A percentile compares a stretch with the other conserved stretches of the same genome.
phyloP scores from a whole-genome alignment of 495 filamentous ascomycete species.

The Neurospora tetrasperma region DNA sequence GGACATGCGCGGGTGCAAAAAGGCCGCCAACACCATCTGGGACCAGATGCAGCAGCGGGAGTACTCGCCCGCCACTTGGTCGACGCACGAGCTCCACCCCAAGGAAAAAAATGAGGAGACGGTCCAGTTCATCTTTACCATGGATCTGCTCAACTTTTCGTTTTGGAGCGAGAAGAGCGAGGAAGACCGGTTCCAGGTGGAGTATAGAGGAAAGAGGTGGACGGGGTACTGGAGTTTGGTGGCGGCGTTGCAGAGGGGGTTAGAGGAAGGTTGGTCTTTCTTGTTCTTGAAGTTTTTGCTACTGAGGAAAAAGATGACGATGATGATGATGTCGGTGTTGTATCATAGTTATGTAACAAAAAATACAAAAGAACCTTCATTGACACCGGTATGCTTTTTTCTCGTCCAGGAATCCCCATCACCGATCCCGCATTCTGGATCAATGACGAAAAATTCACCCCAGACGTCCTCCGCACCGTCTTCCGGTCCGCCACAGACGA shows the following conservation, averaged over 20 bases:
- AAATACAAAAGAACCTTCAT: background rate
- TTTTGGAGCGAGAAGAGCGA: constrained; percentile 64
- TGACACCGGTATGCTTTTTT: background rate
- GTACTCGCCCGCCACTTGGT: constrained; percentile 80
- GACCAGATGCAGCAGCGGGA: constrained; percentile 68
- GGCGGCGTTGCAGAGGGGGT: constrained; percentile 70
- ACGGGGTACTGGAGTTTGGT: constrained; percentile 95
- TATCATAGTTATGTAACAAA: background rate
- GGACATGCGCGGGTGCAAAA: constrained; percentile 65
- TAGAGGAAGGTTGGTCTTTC: constrained; percentile 65
- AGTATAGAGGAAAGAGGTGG: constrained; percentile 71
- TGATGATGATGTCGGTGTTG: background rate
- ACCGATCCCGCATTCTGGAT: constrained; percentile 83
- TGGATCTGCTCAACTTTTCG: constrained; percentile 93
- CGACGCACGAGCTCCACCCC: constrained; percentile 84
- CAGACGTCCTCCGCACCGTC: constrained; percentile 61
- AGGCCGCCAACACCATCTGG: constrained; percentile 69
- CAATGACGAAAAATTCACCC: constrained; percentile 63
- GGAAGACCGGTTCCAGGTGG: constrained; percentile 62
- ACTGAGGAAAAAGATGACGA: too few relatives aligned
- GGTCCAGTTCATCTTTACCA: constrained; percentile 86
- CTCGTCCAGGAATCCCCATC: constrained; percentile 63
- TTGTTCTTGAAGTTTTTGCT: too few relatives aligned
- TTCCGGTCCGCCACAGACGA: constrained; percentile 82
- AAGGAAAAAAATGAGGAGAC: constrained; percentile 64